A percentile compares a stretch with the other conserved stretches of the same genome.
Conservation (phyloP, 306 rosid species). For the Quercus parvula region DNA sequence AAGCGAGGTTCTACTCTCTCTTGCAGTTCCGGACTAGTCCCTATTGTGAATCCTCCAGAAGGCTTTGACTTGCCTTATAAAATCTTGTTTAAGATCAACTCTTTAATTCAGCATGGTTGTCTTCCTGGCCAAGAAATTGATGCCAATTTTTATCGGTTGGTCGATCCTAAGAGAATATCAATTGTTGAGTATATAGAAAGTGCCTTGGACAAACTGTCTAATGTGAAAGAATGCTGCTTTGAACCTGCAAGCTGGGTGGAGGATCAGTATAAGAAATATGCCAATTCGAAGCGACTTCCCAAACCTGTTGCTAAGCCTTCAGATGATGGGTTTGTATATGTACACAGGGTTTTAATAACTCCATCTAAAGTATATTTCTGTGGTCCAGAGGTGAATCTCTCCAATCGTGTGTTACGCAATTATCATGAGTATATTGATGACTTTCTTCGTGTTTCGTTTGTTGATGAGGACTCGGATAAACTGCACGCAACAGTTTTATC, state of each 20-base stretch:
- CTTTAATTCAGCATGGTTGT: conserved; percentile 59
- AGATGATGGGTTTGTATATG: conserved; percentile 62
- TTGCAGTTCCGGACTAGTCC: conserved; percentile 38
- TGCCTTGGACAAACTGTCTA: conserved; percentile 54
- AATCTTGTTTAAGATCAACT: conserved; percentile 58
- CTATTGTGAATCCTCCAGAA: conserved; percentile 56
- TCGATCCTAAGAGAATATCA: conserved; percentile 40
- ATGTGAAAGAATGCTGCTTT: conserved; percentile 56
- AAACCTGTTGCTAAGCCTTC: conserved; percentile 45
- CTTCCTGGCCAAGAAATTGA: conserved; percentile 60
- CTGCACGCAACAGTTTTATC: conserved; percentile 57
- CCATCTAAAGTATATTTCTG: conserved; percentile 58
- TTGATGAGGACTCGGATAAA: conserved; percentile 70
- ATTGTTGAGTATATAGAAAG: conserved; percentile 35
- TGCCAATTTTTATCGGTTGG: conserved; percentile 42
- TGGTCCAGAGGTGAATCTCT: conserved; percentile 78
- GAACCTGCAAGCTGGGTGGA: conserved; percentile 61
- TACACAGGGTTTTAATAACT: conserved; percentile 67
- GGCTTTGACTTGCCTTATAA: conserved; percentile 48
- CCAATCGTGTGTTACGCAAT: conserved; percentile 68
- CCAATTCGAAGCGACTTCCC: conserved; percentile 17
- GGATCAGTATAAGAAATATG: conserved; percentile 45
- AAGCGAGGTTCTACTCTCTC: conserved; percentile 44
- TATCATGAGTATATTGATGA: conserved; percentile 39
- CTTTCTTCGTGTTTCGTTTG: conserved; percentile 77